A percentile compares a stretch with the other conserved stretches of the same genome.
These are phyloP conservation scores for Persicaria tinctoria DNA, from an alignment of 148 eudicot genomes.

Conservation along the genomic window DNA sequence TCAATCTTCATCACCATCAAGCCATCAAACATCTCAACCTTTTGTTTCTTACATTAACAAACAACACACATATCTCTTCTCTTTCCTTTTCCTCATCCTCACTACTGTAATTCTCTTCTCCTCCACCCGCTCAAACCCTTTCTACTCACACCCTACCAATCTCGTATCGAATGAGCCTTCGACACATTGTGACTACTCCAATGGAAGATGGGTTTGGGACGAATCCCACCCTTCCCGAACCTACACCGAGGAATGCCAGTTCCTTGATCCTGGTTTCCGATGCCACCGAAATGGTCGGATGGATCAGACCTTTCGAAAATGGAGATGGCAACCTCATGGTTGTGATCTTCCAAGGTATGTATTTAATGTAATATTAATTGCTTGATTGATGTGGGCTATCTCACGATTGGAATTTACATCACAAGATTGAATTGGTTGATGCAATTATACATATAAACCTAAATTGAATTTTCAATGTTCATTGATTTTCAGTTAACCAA, in stretches of 20 bases:
- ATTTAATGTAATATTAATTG: not conserved
- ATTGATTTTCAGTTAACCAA: too few species aligned
- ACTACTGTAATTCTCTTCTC: conserved; percentile 16
- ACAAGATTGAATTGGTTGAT: not conserved
- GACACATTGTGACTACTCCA: conserved; percentile 41
- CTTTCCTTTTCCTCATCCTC: conserved; percentile 20
- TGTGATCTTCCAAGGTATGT: conserved; percentile 67
- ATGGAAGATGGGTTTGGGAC: conserved; percentile 68
- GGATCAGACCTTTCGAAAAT: conserved; percentile 45
- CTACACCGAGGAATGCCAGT: conserved; percentile 57
- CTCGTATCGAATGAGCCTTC: conserved; percentile 4
- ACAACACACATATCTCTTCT: conserved; percentile 17
- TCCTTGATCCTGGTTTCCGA: conserved; percentile 69
- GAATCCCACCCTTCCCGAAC: conserved; percentile 18
- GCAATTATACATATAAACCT: not conserved
- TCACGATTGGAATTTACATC: not conserved
- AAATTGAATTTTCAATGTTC: too few species aligned
- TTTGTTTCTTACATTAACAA: conserved; percentile 22
- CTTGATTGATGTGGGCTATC: not conserved
- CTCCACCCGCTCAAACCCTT: conserved; percentile 19
- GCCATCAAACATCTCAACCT: conserved; percentile 12
- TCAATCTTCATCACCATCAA: conserved; percentile 18
- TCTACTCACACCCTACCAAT: conserved; percentile 14
- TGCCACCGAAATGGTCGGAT: conserved; percentile 55
- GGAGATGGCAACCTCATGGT: conserved; percentile 67